Conservation (phyloP, 139 green algal species). For the Chlorella sorokiniana region DNA sequence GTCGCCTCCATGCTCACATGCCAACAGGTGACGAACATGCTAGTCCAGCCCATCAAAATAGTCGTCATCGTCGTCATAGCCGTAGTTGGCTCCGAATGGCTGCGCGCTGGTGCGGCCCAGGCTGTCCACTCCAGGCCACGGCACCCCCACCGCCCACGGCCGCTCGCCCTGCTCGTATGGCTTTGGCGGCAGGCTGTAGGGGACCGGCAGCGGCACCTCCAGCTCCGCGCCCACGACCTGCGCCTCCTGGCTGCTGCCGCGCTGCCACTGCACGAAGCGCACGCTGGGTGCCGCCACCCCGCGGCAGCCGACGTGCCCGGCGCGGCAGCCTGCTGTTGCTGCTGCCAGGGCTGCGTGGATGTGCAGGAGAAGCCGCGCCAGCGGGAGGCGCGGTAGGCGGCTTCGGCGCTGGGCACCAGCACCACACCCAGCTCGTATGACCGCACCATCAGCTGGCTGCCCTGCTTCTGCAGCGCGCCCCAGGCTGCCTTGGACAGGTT, state of each 20-base stretch:
- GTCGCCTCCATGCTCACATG: no score
- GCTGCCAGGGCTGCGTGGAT: background rate
- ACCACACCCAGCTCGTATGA: slow-evolving; percentile 86
- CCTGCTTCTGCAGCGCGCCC: slow-evolving; percentile 76
- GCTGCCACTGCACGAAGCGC: slow-evolving; percentile 29
- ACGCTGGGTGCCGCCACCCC: background rate
- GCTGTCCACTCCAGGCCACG: slow-evolving; percentile 17
- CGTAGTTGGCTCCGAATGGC: background rate
- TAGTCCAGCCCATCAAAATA: no score
- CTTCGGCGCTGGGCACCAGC: slow-evolving; percentile 60
- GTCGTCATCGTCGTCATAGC: slow-evolving; percentile 3
- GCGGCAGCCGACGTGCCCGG: background rate
- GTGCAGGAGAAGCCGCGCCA: slow-evolving; percentile 38
- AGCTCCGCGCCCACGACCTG: background rate
- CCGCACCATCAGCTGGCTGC: slow-evolving; percentile 52
- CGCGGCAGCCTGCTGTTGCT: background rate
- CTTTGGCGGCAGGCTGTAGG: slow-evolving; percentile 30
- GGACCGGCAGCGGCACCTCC: slow-evolving; percentile 36
- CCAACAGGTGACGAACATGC: no score
- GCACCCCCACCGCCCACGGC: slow-evolving; percentile 2
- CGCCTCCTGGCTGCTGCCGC: background rate
- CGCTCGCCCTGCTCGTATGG: slow-evolving; percentile 7
- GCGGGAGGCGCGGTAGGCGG: slow-evolving; percentile 44
- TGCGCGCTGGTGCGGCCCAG: background rate
- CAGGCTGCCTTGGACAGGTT: slow-evolving; percentile 88